A percentile compares a stretch with the other conserved stretches of the same genome.
These are phyloP conservation scores for Arabidopsis hybrid DNA, from an alignment of 441 rosid genomes.

Conservation along the genomic window DNA sequence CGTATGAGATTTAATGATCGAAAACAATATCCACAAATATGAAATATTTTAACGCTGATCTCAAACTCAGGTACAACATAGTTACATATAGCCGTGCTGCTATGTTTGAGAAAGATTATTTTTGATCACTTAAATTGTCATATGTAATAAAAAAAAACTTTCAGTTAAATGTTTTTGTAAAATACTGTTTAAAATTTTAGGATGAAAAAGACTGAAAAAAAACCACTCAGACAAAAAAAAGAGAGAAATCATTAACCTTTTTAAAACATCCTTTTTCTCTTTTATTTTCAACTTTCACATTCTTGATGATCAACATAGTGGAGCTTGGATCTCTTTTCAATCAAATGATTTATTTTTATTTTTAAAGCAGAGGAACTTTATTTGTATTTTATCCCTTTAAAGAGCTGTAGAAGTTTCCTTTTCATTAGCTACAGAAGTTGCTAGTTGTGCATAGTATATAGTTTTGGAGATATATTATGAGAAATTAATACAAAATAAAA, in stretches of 20 bases:
- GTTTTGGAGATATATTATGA: background rate
- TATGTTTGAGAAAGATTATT: no score
- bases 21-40: no score
- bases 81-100: no score
- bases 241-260: conserved; percentile 33
- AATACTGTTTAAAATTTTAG: background rate
- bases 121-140: background rate
- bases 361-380: conserved; percentile 28
- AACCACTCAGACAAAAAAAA: conserved; percentile 3
- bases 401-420: conserved; percentile 1
- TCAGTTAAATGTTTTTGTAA: background rate
- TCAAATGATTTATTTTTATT: conserved; percentile 3
- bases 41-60: no score
- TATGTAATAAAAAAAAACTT: background rate
- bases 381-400: conserved; percentile 10
- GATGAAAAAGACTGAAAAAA: background rate
- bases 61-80: no score
- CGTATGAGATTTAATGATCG: no score
- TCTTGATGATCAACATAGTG: conserved; percentile 28
- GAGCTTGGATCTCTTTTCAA: conserved; percentile 30
- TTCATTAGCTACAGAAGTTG: conserved; percentile 5
- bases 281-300: conserved; percentile 21
- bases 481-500: background rate
- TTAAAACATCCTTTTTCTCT: background rate
- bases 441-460: conserved; percentile 9